Conservation (phyloP, 768 basidiomycete species). For the Suillus variegatus region DNA sequence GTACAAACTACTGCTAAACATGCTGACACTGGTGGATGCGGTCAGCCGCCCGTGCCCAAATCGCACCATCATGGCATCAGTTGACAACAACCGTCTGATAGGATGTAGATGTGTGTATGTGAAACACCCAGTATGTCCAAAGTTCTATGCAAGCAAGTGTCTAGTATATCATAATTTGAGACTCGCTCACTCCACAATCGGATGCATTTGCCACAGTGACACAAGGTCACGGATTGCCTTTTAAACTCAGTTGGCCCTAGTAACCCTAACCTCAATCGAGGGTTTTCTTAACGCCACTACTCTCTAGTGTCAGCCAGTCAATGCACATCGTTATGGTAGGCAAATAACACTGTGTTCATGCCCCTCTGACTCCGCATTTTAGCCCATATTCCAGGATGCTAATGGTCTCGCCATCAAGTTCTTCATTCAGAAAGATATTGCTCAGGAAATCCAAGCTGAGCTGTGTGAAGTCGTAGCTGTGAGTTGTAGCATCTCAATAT, state of each 20-base stretch:
- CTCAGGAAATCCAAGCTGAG: conserved; percentile 67
- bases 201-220: background rate
- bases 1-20: too few species aligned
- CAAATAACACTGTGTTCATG: background rate
- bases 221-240: background rate
- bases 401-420: conserved; percentile 76
- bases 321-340: conserved; percentile 9
- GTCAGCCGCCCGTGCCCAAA: too few species aligned
- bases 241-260: conserved; percentile 8
- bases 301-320: conserved; percentile 8
- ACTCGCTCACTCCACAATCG: background rate
- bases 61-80: too few species aligned
- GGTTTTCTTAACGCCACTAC: conserved; percentile 23
- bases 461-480: conserved; percentile 76
- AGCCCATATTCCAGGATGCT: conserved; percentile 75
- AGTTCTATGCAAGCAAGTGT: too few species aligned
- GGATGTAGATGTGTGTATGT: too few species aligned
- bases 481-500: conserved; percentile 10
- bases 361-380: background rate
- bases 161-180: background rate
- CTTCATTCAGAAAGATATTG: conserved; percentile 80
- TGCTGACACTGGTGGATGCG: too few species aligned
- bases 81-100: too few species aligned
- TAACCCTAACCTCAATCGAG: conserved; percentile 36
- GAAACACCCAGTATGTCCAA: too few species aligned